These are phyloP conservation scores for Colletotrichum gloeosporioides DNA, from an alignment of 2,329 filamentous ascomycete genomes.

Conservation along the genomic window DNA sequence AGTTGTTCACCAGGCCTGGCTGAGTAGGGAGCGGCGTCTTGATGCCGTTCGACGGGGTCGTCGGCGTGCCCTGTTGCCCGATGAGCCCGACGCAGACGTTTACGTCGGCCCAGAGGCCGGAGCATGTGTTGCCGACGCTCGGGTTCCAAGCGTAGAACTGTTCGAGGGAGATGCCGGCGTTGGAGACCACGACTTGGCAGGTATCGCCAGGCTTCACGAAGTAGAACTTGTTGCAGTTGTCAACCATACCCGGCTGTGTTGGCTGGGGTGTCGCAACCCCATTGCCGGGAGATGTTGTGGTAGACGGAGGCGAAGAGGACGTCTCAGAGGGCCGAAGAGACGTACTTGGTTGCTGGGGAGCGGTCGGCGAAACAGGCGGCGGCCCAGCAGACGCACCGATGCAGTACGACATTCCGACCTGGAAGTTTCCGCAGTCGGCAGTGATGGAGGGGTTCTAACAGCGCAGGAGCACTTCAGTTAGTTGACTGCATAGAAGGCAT, in stretches of 20 bases:
- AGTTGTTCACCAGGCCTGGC: conserved; percentile 23
- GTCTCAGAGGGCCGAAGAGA: not conserved
- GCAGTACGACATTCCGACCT: not conserved
- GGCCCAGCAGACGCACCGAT: not conserved
- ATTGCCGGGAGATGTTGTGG: conserved; percentile 7
- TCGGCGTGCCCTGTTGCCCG: not conserved
- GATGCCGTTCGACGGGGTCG: conserved; percentile 22
- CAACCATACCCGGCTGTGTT: not conserved
- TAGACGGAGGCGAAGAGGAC: not conserved
- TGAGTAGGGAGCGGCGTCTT: not conserved
- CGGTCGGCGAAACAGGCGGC: not conserved
- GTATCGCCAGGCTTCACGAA: conserved; percentile 23
- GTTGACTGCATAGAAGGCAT: not conserved
- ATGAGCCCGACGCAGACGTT: conserved; percentile 22
- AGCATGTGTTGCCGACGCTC: conserved; percentile 12
- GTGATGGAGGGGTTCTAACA: not conserved
- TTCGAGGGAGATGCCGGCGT: conserved; percentile 25
- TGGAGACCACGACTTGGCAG: conserved; percentile 27
- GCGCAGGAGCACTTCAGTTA: not conserved
- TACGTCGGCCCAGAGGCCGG: conserved; percentile 1
- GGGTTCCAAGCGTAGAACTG: conserved; percentile 29
- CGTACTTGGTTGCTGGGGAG: not conserved
- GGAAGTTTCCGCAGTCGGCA: not conserved
- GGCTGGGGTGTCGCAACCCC: conserved; percentile 4
- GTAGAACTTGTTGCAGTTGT: conserved; percentile 34